phyloP scores from a whole-genome alignment of 306 rosid species.

The Casuarina glauca region DNA sequence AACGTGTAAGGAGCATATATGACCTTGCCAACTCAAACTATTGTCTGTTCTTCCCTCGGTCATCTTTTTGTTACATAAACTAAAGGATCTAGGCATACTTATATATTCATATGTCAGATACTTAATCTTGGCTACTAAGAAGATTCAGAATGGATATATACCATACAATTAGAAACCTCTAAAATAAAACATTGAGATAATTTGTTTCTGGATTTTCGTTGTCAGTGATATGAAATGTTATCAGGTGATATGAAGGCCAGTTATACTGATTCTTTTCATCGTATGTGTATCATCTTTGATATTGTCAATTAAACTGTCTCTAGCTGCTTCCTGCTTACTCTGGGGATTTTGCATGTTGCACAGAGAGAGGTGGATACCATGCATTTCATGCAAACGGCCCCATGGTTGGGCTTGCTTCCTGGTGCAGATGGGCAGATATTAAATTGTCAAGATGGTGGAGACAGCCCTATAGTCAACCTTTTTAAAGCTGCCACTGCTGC shows the following conservation, averaged over 20 bases:
- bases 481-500: constrained; percentile 82
- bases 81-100: too few relatives aligned
- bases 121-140: background rate
- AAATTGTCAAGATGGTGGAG: constrained; percentile 82
- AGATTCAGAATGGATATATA: background rate
- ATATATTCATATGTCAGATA: background rate
- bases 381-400: constrained; percentile 95
- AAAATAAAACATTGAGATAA: background rate
- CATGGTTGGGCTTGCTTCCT: constrained; percentile 96
- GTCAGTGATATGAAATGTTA: background rate
- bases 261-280: background rate
- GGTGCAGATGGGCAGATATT: constrained; percentile 87
- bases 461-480: constrained; percentile 88
- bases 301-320: background rate
- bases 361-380: constrained; percentile 88
- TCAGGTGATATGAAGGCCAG: background rate
- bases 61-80: background rate
- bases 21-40: background rate
- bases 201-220: background rate
- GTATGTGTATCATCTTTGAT: background rate
- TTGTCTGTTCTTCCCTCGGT: background rate
- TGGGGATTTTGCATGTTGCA: constrained; percentile 25
- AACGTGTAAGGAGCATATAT: background rate
- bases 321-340: constrained; percentile 8
- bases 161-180: background rate